Evolutionary conservation across 768 basidiomycete genomes (phyloP).

Genomic region (Ramaria sp.): DNA sequence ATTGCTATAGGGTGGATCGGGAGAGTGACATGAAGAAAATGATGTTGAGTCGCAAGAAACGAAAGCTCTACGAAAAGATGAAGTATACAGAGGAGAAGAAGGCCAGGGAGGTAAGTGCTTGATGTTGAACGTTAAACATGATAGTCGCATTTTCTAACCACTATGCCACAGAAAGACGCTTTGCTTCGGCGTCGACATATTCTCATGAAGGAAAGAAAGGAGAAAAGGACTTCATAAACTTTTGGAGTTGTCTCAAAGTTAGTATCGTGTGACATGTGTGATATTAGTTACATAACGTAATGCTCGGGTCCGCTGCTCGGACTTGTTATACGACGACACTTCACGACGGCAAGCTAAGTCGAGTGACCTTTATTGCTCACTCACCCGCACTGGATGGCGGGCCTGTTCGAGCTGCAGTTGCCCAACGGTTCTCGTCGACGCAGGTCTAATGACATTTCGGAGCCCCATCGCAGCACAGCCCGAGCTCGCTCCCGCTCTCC

Average conservation of each 20-base stretch:
- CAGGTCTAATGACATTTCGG: background rate
- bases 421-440: background rate
- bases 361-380: conserved; percentile 5
- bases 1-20: conserved; percentile 12
- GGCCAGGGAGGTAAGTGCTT: conserved; percentile 57
- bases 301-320: background rate
- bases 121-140: background rate
- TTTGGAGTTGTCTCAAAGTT: background rate
- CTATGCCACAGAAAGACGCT: conserved; percentile 40
- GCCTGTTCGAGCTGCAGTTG: conserved; percentile 8
- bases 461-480: background rate
- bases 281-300: background rate
- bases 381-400: conserved; percentile 5
- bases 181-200: conserved; percentile 49
- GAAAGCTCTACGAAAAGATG: conserved; percentile 89
- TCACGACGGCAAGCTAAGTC: background rate
- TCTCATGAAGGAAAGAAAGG: conserved; percentile 36
- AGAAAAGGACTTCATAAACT: background rate
- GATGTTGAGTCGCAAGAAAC: conserved; percentile 93
- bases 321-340: background rate
- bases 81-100: conserved; percentile 77
- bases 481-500: conserved; percentile 2
- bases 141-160: background rate
- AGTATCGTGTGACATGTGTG: background rate
- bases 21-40: conserved; percentile 94